These are phyloP conservation scores for Phaeosphaeriaceae sp. DNA, from an alignment of 2,329 filamentous ascomycete genomes.

Conservation along the genomic window DNA sequence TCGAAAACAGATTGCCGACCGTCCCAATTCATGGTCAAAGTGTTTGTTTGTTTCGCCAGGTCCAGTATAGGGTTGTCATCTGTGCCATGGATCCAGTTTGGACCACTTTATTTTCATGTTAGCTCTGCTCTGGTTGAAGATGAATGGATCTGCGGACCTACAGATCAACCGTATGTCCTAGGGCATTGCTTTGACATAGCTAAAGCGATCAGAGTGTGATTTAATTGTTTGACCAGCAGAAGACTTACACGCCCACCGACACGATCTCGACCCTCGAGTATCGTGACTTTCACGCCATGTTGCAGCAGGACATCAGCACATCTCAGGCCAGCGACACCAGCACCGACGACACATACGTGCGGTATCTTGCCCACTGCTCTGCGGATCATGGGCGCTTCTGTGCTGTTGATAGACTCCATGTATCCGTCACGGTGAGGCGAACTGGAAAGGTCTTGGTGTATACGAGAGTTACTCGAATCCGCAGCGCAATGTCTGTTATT, in stretches of 20 bases:
- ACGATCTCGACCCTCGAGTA: conserved; percentile 72
- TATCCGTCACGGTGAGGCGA: conserved; percentile 35
- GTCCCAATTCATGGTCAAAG: conserved; percentile 60
- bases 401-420: conserved; percentile 23
- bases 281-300: conserved; percentile 70
- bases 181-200: conserved; percentile 58
- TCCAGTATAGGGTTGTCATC: conserved; percentile 73
- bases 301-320: conserved; percentile 72
- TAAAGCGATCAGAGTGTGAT: conserved; percentile 26
- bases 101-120: conserved; percentile 57
- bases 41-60: conserved; percentile 68
- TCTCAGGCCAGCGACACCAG: conserved; percentile 73
- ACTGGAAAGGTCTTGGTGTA: conserved; percentile 43
- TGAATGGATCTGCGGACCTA: conserved; percentile 45
- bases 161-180: conserved; percentile 64
- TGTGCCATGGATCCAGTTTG: conserved; percentile 84
- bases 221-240: neutral
- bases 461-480: conserved; percentile 33
- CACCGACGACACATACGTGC: conserved; percentile 72
- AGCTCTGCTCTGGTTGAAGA: conserved; percentile 1
- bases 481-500: conserved; percentile 23
- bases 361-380: conserved; percentile 49
- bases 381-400: conserved; percentile 33
- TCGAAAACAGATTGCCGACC: conserved; percentile 64
- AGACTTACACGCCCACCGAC: conserved; percentile 68